Percentiles rank a stretch among this genome's conserved stretches.
phyloP scores from a whole-genome alignment of 2,329 filamentous ascomycete species.

The Tolypocladium inflatum region DNA sequence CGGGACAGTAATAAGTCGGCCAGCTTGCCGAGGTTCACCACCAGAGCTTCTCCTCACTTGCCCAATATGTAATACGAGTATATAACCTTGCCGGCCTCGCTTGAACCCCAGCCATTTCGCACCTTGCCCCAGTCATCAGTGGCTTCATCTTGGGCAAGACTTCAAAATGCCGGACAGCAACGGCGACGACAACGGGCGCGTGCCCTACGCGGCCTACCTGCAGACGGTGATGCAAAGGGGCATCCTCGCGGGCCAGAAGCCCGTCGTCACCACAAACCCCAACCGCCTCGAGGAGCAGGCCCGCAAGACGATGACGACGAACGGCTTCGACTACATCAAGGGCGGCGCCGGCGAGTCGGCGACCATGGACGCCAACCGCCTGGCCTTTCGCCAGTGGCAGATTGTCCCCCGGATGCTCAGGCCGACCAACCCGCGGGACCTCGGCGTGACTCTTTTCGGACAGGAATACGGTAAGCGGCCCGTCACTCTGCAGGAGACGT shows the following conservation, averaged over 20 bases:
- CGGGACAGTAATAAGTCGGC: background rate
- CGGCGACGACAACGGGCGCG: conserved; percentile 7
- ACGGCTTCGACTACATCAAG: conserved; percentile 49
- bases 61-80: background rate
- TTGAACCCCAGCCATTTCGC: too few species aligned
- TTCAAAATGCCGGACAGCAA: conserved; percentile 9
- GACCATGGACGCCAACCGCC: conserved; percentile 50
- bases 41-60: background rate
- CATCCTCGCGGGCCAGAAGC: conserved; percentile 35
- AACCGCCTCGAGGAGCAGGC: conserved; percentile 48
- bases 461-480: conserved; percentile 28
- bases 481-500: background rate
- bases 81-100: background rate
- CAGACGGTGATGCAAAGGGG: conserved; percentile 41
- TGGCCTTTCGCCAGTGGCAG: conserved; percentile 43
- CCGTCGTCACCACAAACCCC: conserved; percentile 49
- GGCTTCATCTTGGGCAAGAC: background rate
- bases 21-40: background rate
- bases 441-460: conserved; percentile 44
- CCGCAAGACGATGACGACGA: conserved; percentile 31
- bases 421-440: conserved; percentile 32
- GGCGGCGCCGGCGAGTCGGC: conserved; percentile 53
- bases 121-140: background rate
- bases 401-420: conserved; percentile 44
- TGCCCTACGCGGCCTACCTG: conserved; percentile 32